Evolutionary conservation across 495 filamentous ascomycete genomes (phyloP).

Genomic region (Neurospora sublineolata): DNA sequence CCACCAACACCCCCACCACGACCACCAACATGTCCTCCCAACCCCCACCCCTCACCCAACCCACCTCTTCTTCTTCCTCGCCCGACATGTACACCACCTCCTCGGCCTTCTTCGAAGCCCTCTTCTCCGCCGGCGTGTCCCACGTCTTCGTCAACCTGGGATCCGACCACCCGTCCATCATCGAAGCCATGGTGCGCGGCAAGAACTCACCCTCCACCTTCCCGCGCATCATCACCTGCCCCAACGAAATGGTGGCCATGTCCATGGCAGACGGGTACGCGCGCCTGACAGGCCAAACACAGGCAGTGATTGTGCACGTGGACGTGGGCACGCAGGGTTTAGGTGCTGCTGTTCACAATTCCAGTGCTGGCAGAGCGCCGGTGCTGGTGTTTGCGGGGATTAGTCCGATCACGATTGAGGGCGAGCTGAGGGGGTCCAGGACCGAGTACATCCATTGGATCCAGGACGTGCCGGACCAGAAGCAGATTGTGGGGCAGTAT

Average conservation of each 20-base stretch:
- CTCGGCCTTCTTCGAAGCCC: slow-evolving; percentile 85
- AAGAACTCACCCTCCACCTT: slow-evolving; percentile 55
- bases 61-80: background rate
- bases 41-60: background rate
- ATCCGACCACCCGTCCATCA: slow-evolving; percentile 83
- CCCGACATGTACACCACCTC: slow-evolving; percentile 37
- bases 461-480: slow-evolving; percentile 92
- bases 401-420: slow-evolving; percentile 81
- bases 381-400: slow-evolving; percentile 87
- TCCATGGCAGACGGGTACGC: slow-evolving; percentile 96
- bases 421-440: slow-evolving; percentile 75
- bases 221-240: slow-evolving; percentile 83
- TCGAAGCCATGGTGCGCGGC: slow-evolving; percentile 93
- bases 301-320: slow-evolving; percentile 90
- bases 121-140: slow-evolving; percentile 84
- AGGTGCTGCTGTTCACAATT: slow-evolving; percentile 86
- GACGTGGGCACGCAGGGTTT: slow-evolving; percentile 89
- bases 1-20: background rate
- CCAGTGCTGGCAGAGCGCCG: slow-evolving; percentile 72
- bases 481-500: slow-evolving; percentile 83
- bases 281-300: slow-evolving; percentile 70
- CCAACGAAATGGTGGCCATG: slow-evolving; percentile 96
- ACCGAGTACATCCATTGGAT: slow-evolving; percentile 98
- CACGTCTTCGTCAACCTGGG: slow-evolving; percentile 93
- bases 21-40: background rate